phyloP scores from a whole-genome alignment of 2,329 filamentous ascomycete genomes.

The Diaporthe sp. region DNA sequence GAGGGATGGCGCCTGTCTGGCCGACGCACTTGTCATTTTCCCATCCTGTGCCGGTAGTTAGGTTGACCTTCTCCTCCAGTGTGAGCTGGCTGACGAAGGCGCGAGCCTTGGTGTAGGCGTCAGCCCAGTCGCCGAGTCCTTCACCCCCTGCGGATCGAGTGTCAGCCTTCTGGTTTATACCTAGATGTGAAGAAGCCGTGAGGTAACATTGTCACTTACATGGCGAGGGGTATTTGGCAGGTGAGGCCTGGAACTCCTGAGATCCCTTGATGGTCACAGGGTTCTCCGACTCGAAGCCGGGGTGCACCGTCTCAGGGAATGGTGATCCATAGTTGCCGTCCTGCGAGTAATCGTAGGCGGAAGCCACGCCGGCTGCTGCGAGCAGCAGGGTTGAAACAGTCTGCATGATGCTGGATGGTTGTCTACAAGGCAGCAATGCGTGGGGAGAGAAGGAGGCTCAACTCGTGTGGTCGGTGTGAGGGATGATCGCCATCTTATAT shows the following conservation, averaged over 20 bases:
- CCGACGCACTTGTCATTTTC: constrained; percentile 53
- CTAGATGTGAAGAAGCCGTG: neutral
- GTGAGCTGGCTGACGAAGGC: constrained; percentile 77
- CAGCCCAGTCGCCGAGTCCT: constrained; percentile 61
- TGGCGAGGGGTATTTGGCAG: constrained; percentile 32
- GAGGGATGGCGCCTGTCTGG: constrained; percentile 60
- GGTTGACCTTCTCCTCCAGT: constrained; percentile 79
- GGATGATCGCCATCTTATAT: constrained; percentile 16
- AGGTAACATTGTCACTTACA: constrained; percentile 10
- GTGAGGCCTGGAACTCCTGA: constrained; percentile 25
- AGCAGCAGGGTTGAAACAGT: constrained; percentile 30
- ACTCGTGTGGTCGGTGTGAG: neutral
- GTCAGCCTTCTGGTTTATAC: neutral
- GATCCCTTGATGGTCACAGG: constrained; percentile 26
- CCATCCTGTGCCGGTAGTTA: constrained; percentile 79
- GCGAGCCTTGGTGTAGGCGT: constrained; percentile 73
- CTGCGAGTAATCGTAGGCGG: constrained; percentile 30
- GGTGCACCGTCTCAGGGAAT: constrained; percentile 3
- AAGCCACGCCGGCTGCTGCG: constrained; percentile 28
- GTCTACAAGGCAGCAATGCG: constrained; percentile 32
- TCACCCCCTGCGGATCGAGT: constrained; percentile 8
- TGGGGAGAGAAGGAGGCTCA: neutral
- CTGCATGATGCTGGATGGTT: constrained; percentile 36
- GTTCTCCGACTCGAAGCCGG: constrained; percentile 32
- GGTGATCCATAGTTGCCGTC: constrained; percentile 34